These are phyloP conservation scores for Aspergillus neotritici DNA, from an alignment of 2,329 filamentous ascomycete species.

Conservation along the genomic window DNA sequence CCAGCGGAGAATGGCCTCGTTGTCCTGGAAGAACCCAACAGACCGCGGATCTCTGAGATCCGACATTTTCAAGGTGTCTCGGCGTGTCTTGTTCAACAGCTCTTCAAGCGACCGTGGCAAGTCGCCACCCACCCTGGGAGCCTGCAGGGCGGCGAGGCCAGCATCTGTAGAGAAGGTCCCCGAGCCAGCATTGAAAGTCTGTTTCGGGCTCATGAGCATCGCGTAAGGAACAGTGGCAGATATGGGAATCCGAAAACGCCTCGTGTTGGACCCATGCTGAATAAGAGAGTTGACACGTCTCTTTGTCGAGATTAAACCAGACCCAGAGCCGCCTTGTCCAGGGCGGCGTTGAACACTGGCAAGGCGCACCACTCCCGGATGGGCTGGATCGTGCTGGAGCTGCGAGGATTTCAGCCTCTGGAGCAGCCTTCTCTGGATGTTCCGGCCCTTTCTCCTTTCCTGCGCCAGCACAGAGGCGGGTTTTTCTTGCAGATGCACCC, in stretches of 20 bases:
- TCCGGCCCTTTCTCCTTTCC: slow-evolving; percentile 24
- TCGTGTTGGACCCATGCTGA: slow-evolving; percentile 12
- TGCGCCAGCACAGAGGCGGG: slow-evolving; percentile 26
- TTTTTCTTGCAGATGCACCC: slow-evolving; percentile 33
- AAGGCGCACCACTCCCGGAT: slow-evolving; percentile 22
- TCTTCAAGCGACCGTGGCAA: slow-evolving; percentile 29
- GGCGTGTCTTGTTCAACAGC: slow-evolving; percentile 19
- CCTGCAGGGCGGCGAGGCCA: slow-evolving; percentile 14
- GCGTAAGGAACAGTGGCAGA: slow-evolving; percentile 24
- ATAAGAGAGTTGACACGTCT: background rate
- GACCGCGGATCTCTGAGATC: slow-evolving; percentile 19
- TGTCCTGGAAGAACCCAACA: slow-evolving; percentile 24
- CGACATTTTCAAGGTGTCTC: slow-evolving; percentile 11
- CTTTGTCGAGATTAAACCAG: slow-evolving; percentile 14
- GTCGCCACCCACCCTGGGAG: background rate
- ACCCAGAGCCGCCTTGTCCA: slow-evolving; percentile 9
- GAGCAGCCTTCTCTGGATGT: slow-evolving; percentile 22
- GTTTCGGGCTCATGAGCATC: slow-evolving; percentile 36
- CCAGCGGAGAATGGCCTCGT: slow-evolving; percentile 33
- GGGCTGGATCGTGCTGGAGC: slow-evolving; percentile 4
- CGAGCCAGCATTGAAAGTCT: slow-evolving; percentile 34
- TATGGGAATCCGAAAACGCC: slow-evolving; percentile 18
- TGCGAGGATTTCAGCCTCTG: slow-evolving; percentile 15
- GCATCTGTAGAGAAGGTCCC: slow-evolving; percentile 46
- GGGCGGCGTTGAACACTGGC: slow-evolving; percentile 23